Evolutionary conservation across 495 filamentous ascomycete genomes (phyloP).

Genomic region (Daldinia childiae): DNA sequence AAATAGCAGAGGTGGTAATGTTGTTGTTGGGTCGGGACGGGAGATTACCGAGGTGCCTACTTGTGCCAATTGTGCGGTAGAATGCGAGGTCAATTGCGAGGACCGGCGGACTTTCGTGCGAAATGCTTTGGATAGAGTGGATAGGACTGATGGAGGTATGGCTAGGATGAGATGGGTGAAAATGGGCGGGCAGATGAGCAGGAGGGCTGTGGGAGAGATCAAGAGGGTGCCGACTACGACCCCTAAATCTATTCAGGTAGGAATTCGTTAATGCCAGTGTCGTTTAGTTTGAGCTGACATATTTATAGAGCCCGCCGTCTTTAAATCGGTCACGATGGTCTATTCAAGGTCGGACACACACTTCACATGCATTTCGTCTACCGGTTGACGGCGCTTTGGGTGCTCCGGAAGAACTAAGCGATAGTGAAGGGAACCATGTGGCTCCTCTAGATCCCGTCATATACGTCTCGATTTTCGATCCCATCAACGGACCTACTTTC

Average conservation of each 20-base stretch:
- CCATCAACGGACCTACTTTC: slow-evolving; percentile 52
- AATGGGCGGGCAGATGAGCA: slow-evolving; percentile 25
- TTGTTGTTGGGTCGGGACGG: slow-evolving; percentile 5
- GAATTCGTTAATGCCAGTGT: background rate
- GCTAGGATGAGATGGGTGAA: slow-evolving; percentile 42
- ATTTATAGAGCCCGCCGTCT: slow-evolving; percentile 11
- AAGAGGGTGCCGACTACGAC: slow-evolving; percentile 3
- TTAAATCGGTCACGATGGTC: background rate
- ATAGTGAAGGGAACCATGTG: slow-evolving; percentile 25
- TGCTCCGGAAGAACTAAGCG: slow-evolving; percentile 5
- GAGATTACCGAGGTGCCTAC: slow-evolving; percentile 50
- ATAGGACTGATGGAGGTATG: slow-evolving; percentile 42
- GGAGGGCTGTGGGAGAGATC: slow-evolving; percentile 27
- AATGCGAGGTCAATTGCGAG: slow-evolving; percentile 37
- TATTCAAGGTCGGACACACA: slow-evolving; percentile 5
- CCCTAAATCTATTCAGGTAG: slow-evolving; percentile 14
- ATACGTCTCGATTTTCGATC: slow-evolving; percentile 55
- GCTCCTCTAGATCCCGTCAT: slow-evolving; percentile 42
- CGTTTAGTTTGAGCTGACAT: background rate
- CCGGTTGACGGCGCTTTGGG: slow-evolving; percentile 28
- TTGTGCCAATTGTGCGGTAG: slow-evolving; percentile 47
- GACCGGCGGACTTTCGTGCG: slow-evolving; percentile 23
- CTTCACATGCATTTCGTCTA: slow-evolving; percentile 16
- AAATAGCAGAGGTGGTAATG: background rate
- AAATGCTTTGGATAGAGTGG: slow-evolving; percentile 44